Base-by-base conservation (phyloP, 1,284 basidiomycete genomes). In the Lentinus polychrous region DNA sequence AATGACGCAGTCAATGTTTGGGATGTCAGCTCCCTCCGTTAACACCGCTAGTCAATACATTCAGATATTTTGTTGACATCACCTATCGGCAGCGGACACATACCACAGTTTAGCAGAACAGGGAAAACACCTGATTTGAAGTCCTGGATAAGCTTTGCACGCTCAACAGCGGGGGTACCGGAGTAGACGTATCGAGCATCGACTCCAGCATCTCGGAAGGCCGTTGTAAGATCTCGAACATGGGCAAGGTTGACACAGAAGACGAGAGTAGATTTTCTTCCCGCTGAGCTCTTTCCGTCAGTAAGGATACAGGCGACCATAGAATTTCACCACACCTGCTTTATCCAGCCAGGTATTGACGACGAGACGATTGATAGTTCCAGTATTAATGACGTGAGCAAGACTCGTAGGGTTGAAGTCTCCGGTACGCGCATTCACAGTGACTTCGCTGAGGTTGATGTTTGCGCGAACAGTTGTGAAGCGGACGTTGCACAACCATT, bases 31-130 rank as follows among this genome's bases (percentile, higher is more conserved):
- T 1, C 93, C 93, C 69, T 96, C 94, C 0, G 92, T 94, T 55
- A 98, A 72, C 45, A 98, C 89, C 20, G 87, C 90, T 91, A 44
- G 4, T 14, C 31, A 33, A 18, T 15, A 37, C 40, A 24, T n/a
- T 5, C 23, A 14, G 36, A 15, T 45, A 33, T 48, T 20, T 27
- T n/a, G n/a, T n/a, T n/a, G n/a, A n/a, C n/a, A n/a, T n/a, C n/a
- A n/a, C n/a, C n/a, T n/a, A n/a, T n/a, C n/a, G n/a, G n/a, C n/a
- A n/a, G n/a, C n/a, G 5, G 39, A 10, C 43, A 22, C 78, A 42
- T 49, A 89, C 91, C 87, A 62, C 94, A 98, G 61, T 98, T 98
- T 45, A 98, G 68, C 32, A 99, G 72, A 0, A 99, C 91, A 3
- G 94, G 91, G 58, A 84, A 97, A 46, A 75, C 64, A 6, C 86